These are phyloP conservation scores for Neopestalotiopsis rosae DNA, from an alignment of 2,329 filamentous ascomycete genomes.

Conservation along the genomic window DNA sequence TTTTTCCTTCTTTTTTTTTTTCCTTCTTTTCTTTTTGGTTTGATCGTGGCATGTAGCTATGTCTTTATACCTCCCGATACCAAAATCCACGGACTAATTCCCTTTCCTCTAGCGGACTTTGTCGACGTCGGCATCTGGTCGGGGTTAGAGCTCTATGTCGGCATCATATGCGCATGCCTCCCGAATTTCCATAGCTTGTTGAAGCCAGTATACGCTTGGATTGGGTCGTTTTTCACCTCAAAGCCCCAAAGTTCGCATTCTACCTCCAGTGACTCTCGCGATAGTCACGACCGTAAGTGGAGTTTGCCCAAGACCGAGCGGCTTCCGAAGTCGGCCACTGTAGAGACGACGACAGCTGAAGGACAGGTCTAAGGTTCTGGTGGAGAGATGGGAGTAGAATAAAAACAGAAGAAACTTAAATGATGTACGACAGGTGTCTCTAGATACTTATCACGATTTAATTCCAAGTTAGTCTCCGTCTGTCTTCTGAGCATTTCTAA, in stretches of 20 bases:
- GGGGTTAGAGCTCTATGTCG: slow-evolving; percentile 44
- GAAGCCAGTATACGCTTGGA: not conserved
- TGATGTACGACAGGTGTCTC: too few relatives aligned
- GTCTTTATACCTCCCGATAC: too few relatives aligned
- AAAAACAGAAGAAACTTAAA: too few relatives aligned
- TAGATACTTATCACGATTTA: too few relatives aligned
- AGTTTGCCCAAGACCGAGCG: not conserved
- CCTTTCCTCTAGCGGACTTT: slow-evolving; percentile 40
- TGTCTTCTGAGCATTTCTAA: too few relatives aligned
- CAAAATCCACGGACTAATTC: slow-evolving; percentile 25
- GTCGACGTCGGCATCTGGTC: slow-evolving; percentile 40
- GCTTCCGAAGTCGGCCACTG: not conserved
- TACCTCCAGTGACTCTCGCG: not conserved
- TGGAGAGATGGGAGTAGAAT: too few relatives aligned
- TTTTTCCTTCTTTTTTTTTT: not conserved
- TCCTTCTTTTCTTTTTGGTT: too few relatives aligned
- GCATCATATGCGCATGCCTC: slow-evolving; percentile 45
- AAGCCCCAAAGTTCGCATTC: not conserved
- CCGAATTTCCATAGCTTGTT: slow-evolving; percentile 42
- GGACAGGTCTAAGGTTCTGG: too few relatives aligned
- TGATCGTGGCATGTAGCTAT: not conserved
- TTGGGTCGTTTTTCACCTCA: not conserved
- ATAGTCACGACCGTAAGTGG: not conserved
- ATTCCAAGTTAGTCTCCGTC: too few relatives aligned
- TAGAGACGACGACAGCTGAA: not conserved